Base-by-base conservation (phyloP, 2,329 filamentous ascomycete species). In the Sclerotinia glacialis region DNA sequence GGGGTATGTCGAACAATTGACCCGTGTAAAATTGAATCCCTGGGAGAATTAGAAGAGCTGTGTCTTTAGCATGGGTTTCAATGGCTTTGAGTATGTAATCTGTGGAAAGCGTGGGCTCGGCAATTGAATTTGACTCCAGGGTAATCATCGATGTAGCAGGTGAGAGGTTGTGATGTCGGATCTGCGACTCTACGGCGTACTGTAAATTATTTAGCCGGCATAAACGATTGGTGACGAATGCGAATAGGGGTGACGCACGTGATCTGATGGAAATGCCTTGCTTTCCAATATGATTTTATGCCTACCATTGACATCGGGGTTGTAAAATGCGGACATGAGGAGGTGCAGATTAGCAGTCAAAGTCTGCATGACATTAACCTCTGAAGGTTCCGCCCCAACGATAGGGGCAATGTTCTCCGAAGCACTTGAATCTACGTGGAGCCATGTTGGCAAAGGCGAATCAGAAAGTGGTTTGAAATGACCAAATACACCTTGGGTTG, bases 1-100 rank as follows among this genome's bases (percentile, higher is more conserved):
- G 83, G 53, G 84, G 80, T 55, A 94, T 91, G 73, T 93, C 89
- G 69, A 94, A 85, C 71, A 88, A 84, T 74, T 93, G 90, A 61
- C 91, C 91, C 0, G 89, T 92, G 77, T 93, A 93, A 78, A 89
- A 94, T 74, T 94, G 91, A 64, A 94, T 87, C 1, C 89, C 90
- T 0, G 90, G 89, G 5, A 94, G 83, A 26, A 93, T 82, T n/a
- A 93, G 80, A 26, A 94, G 76, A 5, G 90, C 88, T 3, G 89
- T 87, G 23, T 82, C 83, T 8, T 82, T 78, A 23, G 88, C 87
- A 75, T 93, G 86, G 42, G 84, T 78, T 67, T 87, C 85, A 72
- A 93, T 92, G 16, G 85, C 78, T 26, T 83, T 82, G 53, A 91
- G 80, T 61, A 93, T 90, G 64, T 90, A 83, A 61, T 86, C 80